Evolutionary conservation across 257 asterid species (phyloP).

Genomic region (Ophiorrhiza pumila): DNA sequence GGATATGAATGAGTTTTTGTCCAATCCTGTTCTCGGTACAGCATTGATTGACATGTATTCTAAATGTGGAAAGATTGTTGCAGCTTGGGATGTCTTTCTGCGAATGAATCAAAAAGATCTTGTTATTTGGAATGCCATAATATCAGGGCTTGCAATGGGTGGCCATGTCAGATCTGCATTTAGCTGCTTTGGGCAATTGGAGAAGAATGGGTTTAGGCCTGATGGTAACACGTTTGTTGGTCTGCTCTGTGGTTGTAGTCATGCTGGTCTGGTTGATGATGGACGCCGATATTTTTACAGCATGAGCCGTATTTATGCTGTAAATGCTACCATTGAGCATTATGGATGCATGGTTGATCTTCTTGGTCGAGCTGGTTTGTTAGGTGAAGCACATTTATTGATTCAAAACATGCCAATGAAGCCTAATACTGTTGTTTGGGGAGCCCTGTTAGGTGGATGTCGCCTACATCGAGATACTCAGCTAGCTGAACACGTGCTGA

Average conservation of each 20-base stretch:
- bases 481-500: slow-evolving; percentile 40
- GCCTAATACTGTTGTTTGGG: slow-evolving; percentile 45
- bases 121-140: slow-evolving; percentile 42
- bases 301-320: slow-evolving; percentile 28
- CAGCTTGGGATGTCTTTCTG: slow-evolving; percentile 37
- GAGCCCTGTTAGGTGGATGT: slow-evolving; percentile 49
- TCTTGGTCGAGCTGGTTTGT: slow-evolving; percentile 42
- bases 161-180: slow-evolving; percentile 42
- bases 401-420: slow-evolving; percentile 40
- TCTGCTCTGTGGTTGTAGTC: slow-evolving; percentile 46
- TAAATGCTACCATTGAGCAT: slow-evolving; percentile 36
- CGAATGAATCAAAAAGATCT: slow-evolving; percentile 36
- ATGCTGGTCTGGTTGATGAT: slow-evolving; percentile 48
- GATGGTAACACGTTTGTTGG: slow-evolving; percentile 45
- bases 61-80: slow-evolving; percentile 36
- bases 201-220: slow-evolving; percentile 38
- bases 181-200: slow-evolving; percentile 34
- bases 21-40: slow-evolving; percentile 41
- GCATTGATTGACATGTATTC: slow-evolving; percentile 46
- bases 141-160: slow-evolving; percentile 42
- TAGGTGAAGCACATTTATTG: slow-evolving; percentile 35
- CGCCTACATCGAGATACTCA: slow-evolving; percentile 41
- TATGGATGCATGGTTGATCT: slow-evolving; percentile 56
- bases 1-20: slow-evolving; percentile 31
- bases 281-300: slow-evolving; percentile 35